Evolutionary conservation across 2,329 filamentous ascomycete species (phyloP).

Genomic region (Colletotrichum liaoningense): DNA sequence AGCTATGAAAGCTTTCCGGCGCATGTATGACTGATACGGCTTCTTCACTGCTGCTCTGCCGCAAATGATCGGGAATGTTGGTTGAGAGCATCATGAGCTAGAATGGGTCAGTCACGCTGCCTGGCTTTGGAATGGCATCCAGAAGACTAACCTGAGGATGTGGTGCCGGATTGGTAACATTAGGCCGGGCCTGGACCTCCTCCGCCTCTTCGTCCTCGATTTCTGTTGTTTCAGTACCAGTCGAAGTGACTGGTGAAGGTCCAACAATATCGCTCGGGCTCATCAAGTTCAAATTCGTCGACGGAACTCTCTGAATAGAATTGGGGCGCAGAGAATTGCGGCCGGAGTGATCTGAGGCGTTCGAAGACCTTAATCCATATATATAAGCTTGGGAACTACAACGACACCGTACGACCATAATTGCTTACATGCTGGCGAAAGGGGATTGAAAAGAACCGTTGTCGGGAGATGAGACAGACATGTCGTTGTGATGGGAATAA

Average conservation of each 20-base stretch:
- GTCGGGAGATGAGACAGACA: conserved; percentile 66
- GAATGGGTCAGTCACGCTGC: background rate
- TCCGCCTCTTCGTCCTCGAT: conserved; percentile 82
- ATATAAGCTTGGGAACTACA: conserved; percentile 6
- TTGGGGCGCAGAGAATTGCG: conserved; percentile 63
- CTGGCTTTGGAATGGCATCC: background rate
- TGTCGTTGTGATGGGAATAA: conserved; percentile 64
- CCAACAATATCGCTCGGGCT: conserved; percentile 79
- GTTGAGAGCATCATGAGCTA: conserved; percentile 67
- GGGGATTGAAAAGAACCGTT: conserved; percentile 60
- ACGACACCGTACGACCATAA: background rate
- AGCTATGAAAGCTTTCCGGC: conserved; percentile 83
- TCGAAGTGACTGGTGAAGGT: conserved; percentile 87
- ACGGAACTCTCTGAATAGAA: conserved; percentile 60
- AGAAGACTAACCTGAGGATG: conserved; percentile 51
- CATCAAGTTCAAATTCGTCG: conserved; percentile 66
- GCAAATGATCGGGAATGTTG: conserved; percentile 66
- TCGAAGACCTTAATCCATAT: conserved; percentile 55
- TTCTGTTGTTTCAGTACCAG: conserved; percentile 84
- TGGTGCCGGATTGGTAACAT: conserved; percentile 47
- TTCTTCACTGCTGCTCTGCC: conserved; percentile 76
- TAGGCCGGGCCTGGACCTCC: conserved; percentile 59
- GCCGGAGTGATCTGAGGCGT: conserved; percentile 49
- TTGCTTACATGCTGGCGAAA: conserved; percentile 64
- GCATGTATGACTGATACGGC: conserved; percentile 93